Evolutionary conservation across 768 basidiomycete genomes (phyloP).

Genomic region (Boletus vermiculosoides): DNA sequence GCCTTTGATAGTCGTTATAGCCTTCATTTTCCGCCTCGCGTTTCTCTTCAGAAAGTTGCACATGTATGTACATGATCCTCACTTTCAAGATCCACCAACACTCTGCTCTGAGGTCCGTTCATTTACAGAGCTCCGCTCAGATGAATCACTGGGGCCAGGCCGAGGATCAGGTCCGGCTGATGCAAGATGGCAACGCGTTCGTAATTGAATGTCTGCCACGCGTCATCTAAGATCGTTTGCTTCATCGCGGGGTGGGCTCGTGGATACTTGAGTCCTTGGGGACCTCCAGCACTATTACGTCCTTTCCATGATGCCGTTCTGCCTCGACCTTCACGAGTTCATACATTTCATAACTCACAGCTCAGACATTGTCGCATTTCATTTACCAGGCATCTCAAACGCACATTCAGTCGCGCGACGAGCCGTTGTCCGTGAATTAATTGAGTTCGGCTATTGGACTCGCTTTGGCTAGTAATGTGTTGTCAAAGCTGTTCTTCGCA

Average conservation of each 20-base stretch:
- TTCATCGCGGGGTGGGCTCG: slow-evolving; percentile 24
- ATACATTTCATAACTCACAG: slow-evolving; percentile 28
- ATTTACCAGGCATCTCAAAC: slow-evolving; percentile 34
- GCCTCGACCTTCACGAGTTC: slow-evolving; percentile 26
- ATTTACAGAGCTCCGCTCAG: slow-evolving; percentile 33
- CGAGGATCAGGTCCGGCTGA: slow-evolving; percentile 35
- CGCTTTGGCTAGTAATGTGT: slow-evolving; percentile 30
- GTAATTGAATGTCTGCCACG: slow-evolving; percentile 27
- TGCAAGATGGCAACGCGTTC: slow-evolving; percentile 26
- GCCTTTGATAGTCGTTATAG: slow-evolving; percentile 4
- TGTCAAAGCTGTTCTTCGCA: slow-evolving; percentile 26
- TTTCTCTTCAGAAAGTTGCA: slow-evolving; percentile 22
- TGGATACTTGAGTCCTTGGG: slow-evolving; percentile 18
- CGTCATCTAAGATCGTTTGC: slow-evolving; percentile 16
- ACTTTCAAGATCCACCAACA: slow-evolving; percentile 29
- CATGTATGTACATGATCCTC: slow-evolving; percentile 28
- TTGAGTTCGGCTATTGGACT: slow-evolving; percentile 33
- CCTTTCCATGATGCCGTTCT: slow-evolving; percentile 23
- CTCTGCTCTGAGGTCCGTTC: slow-evolving; percentile 26
- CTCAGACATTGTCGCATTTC: slow-evolving; percentile 29
- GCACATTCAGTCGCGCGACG: slow-evolving; percentile 23
- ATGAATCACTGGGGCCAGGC: slow-evolving; percentile 32
- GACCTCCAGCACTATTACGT: slow-evolving; percentile 33
- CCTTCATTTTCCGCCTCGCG: slow-evolving; percentile 25
- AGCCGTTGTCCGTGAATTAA: slow-evolving; percentile 33